phyloP scores from a whole-genome alignment of 2,329 filamentous ascomycete species.

The Fusarium virguliforme region DNA sequence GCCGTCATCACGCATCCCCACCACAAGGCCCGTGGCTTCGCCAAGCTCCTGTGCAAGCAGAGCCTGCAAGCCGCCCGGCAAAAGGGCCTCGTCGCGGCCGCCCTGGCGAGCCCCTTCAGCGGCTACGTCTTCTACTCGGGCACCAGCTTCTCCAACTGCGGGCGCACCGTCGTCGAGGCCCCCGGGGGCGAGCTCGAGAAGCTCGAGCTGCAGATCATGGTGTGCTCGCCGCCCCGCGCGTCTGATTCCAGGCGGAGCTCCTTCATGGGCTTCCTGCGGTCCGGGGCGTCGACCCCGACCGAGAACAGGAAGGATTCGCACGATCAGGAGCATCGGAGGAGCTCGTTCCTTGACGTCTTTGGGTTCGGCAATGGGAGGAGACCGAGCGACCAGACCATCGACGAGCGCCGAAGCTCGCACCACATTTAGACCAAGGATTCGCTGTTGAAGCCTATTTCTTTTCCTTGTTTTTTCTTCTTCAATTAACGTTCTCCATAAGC shows the following conservation, averaged over 20 bases:
- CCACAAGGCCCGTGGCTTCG: slow-evolving; percentile 41
- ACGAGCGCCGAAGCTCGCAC: slow-evolving; percentile 39
- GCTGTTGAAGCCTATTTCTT: not conserved
- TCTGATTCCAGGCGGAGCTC: slow-evolving; percentile 40
- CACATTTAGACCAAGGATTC: slow-evolving; percentile 3
- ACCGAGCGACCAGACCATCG: slow-evolving; percentile 11
- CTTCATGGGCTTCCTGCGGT: slow-evolving; percentile 37
- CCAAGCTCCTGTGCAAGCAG: slow-evolving; percentile 43
- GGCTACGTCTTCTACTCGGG: slow-evolving; percentile 45
- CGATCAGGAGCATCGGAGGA: slow-evolving; percentile 10
- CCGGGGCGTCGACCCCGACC: slow-evolving; percentile 31
- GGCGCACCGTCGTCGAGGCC: slow-evolving; percentile 38
- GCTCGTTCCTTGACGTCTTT: slow-evolving; percentile 41
- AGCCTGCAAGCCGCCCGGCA: slow-evolving; percentile 36
- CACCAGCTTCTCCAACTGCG: slow-evolving; percentile 43
- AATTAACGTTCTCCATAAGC: not conserved
- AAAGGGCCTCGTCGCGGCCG: slow-evolving; percentile 33
- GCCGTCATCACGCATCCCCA: slow-evolving; percentile 47
- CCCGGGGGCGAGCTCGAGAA: slow-evolving; percentile 37
- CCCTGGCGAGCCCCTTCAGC: slow-evolving; percentile 41
- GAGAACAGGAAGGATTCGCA: slow-evolving; percentile 14
- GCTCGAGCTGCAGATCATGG: slow-evolving; percentile 43
- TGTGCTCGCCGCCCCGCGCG: slow-evolving; percentile 30
- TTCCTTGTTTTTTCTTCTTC: not conserved
- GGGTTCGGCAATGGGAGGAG: slow-evolving; percentile 27